Conservation (phyloP, 176 grass and related monocot species). For the Eragrostis nindensis region DNA sequence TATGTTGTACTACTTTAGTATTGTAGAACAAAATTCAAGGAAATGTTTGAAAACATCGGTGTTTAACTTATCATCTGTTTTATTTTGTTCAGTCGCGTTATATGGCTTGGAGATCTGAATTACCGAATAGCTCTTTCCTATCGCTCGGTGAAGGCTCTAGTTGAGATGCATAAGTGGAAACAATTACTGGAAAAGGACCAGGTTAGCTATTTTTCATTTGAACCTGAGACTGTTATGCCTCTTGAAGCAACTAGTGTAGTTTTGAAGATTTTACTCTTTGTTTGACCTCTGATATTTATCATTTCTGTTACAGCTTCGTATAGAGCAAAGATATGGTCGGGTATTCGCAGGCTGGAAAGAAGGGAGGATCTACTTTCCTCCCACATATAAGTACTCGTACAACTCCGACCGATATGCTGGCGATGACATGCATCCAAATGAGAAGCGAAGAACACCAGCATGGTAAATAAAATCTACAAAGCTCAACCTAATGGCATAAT, state of each 20-base stretch:
- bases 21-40: background rate
- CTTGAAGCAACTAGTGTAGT: background rate
- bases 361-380: constrained; percentile 96
- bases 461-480: constrained; percentile 64
- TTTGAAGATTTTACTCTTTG: background rate
- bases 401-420: constrained; percentile 93
- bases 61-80: background rate
- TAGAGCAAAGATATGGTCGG: constrained; percentile 90
- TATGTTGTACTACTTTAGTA: background rate
- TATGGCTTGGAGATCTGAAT: constrained; percentile 99
- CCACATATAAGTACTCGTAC: constrained; percentile 94
- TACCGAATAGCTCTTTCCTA: constrained; percentile 95
- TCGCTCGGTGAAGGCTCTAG: constrained; percentile 86
- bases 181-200: constrained; percentile 91
- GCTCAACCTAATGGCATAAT: background rate
- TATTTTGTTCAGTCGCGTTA: constrained; percentile 70
- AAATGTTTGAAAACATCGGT: background rate
- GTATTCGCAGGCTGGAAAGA: constrained; percentile 92
- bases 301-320: constrained; percentile 69
- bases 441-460: constrained; percentile 86
- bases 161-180: constrained; percentile 95
- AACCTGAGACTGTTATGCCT: background rate
- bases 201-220: constrained; percentile 43
- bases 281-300: constrained; percentile 25
- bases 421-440: constrained; percentile 79